Conservation (phyloP, 1,284 basidiomycete species). For the Cutaneotrichosporon sp. region DNA sequence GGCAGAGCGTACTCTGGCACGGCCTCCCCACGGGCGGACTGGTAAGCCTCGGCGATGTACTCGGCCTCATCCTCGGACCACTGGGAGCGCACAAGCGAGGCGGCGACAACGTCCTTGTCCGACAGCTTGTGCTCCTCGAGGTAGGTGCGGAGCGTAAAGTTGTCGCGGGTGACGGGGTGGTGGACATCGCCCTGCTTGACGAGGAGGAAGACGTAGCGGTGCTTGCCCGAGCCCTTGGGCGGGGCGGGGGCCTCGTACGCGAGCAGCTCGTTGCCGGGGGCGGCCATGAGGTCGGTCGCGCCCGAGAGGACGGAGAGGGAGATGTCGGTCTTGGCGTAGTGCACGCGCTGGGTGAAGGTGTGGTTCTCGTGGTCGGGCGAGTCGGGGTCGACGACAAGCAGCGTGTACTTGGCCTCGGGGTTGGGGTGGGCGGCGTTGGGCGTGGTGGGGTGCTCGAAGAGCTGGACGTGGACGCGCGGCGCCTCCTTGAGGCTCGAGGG, state of each 20-base stretch:
- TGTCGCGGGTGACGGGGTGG: conserved; percentile 26
- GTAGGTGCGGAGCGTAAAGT: conserved; percentile 37
- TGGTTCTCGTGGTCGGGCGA: conserved; percentile 69
- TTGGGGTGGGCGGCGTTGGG: conserved; percentile 55
- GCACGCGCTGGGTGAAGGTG: conserved; percentile 72
- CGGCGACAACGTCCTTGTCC: conserved; percentile 30
- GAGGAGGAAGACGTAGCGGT: conserved; percentile 43
- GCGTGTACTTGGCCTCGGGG: conserved; percentile 74
- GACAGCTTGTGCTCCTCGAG: conserved; percentile 24
- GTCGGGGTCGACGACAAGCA: conserved; percentile 87
- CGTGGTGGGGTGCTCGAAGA: conserved; percentile 61
- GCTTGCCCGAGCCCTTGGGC: conserved; percentile 37
- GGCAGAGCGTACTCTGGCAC: conserved; percentile 69
- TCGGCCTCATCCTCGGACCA: conserved; percentile 37
- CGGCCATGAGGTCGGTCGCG: conserved; percentile 50
- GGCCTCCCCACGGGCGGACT: conserved; percentile 25
- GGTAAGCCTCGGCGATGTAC: conserved; percentile 37
- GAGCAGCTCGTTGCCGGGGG: conserved; percentile 34
- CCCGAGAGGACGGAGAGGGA: conserved; percentile 65
- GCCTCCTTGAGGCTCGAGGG: conserved; percentile 58
- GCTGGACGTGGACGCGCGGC: conserved; percentile 28
- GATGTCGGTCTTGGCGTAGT: conserved; percentile 88
- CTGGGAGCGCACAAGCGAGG: conserved; percentile 40
- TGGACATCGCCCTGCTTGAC: conserved; percentile 31
- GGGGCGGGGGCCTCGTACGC: conserved; percentile 48